Conservation (phyloP, 495 filamentous ascomycete species). For the Penicillium nucicola region DNA sequence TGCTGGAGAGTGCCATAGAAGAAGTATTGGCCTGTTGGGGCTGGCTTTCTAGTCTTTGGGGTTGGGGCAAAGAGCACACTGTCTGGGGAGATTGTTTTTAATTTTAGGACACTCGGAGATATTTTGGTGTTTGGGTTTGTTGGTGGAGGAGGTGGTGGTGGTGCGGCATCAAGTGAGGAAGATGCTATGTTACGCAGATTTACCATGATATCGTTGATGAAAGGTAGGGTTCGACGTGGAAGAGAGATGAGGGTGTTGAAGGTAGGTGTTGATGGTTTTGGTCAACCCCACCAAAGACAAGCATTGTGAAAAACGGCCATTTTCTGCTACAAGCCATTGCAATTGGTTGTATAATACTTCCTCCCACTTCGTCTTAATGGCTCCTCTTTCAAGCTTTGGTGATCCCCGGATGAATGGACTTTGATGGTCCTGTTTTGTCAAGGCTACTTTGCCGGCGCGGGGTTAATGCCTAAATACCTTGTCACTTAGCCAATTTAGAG, state of each 20-base stretch:
- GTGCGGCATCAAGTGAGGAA: neutral
- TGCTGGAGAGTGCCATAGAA: slow-evolving; percentile 27
- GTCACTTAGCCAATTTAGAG: neutral
- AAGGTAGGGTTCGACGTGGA: too few species aligned
- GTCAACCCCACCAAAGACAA: too few species aligned
- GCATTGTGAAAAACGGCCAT: too few species aligned
- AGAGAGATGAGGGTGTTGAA: neutral
- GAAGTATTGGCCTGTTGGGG: slow-evolving; percentile 20
- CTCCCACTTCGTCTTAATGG: too few species aligned
- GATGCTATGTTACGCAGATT: too few species aligned
- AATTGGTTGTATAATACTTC: too few species aligned
- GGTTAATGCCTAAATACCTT: slow-evolving; percentile 7
- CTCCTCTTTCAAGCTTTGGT: too few species aligned
- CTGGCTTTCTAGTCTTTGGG: neutral
- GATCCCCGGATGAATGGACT: slow-evolving; percentile 7
- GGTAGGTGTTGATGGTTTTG: neutral
- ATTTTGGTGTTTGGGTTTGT: neutral
- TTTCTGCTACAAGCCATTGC: too few species aligned
- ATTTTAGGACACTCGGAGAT: slow-evolving; percentile 1
- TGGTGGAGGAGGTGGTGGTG: slow-evolving; percentile 11
- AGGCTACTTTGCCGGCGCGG: slow-evolving; percentile 16
- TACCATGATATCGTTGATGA: too few species aligned
- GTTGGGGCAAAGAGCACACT: neutral
- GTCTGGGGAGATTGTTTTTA: neutral
- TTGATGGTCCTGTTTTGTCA: neutral